Percentiles rank a stretch among this genome's conserved stretches.
These are phyloP conservation scores for Vaccinium macrocarpon DNA, from an alignment of 148 eudicot genomes.

Conservation along the genomic window DNA sequence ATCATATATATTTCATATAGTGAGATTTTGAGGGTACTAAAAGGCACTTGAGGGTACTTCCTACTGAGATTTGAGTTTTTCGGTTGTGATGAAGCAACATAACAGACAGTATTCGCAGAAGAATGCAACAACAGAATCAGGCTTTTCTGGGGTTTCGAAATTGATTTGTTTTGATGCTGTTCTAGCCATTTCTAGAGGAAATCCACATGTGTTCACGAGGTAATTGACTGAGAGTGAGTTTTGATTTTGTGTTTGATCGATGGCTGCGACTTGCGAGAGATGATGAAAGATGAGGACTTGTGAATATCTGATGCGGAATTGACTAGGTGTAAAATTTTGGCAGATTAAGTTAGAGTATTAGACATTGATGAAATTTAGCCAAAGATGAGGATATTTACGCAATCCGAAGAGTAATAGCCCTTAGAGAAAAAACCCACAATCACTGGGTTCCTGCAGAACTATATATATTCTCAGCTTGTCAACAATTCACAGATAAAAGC, in stretches of 20 bases:
- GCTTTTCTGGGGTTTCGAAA: background rate
- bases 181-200: background rate
- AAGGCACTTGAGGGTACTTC: background rate
- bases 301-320: background rate
- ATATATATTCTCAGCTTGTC: too few species aligned
- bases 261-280: background rate
- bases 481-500: too few species aligned
- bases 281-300: background rate
- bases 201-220: background rate
- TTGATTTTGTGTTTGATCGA: background rate
- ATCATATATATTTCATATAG: slow-evolving; percentile 19
- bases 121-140: background rate
- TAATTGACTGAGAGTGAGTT: background rate
- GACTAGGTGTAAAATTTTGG: too few species aligned
- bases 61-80: background rate
- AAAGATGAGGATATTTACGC: background rate
- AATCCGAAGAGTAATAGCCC: background rate
- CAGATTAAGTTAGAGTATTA: too few species aligned
- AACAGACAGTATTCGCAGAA: background rate
- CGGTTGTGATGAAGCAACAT: background rate
- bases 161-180: background rate
- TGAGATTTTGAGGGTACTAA: background rate
- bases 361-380: background rate
- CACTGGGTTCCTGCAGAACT: too few species aligned
- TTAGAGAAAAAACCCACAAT: too few species aligned